Evolutionary conservation across 768 basidiomycete species (phyloP), one percentile per base, ranked within the genome.

Genomic region (Amanita thiersii): DNA sequence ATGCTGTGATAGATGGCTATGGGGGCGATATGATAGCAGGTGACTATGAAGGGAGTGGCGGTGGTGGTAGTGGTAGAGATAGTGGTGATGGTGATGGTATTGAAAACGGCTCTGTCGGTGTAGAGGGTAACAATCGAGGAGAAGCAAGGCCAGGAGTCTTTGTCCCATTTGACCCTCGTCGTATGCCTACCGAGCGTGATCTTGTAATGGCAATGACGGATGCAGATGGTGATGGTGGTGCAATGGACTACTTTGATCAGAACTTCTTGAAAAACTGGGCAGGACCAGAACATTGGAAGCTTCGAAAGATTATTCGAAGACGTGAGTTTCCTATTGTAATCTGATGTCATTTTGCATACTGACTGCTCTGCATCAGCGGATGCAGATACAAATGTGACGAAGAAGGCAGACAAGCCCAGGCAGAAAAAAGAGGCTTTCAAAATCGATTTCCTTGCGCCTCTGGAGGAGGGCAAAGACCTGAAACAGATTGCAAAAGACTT

Each of bases 211-310:
- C 87, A 0, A 86, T 96, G 80, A 78, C 77, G 2, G 77, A 79
- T 37, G 73, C 65, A 2, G 66, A 73, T 48, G 68, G 59, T 5
- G 72, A 69, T n/a, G 69, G 65, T 3, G 78, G 72, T 2, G 74
- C 71, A 43, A 77, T 86, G 43, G 91, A 93, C 52, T 96, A 94
- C 59, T 96, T 98, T 56, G 93, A 98, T 59, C 74, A 81, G 52
- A 78, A 69, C 47, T 73, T 86, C 53, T 68, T 81, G 52, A 94
- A 88, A 71, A 94, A 94, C 51, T 99, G 96, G 96, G 96, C 96
- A 3, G 96, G 96, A 0, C 93, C 93, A 5, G 90, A 98, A 60
- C 96, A 99, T 56, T 99, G 96, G 94, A 98, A 94, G 58, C 60
- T 98, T 54, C 69, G 86, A 47, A 86, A 81, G 55, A 72, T 81